Conservation (phyloP, 2,329 filamentous ascomycete genomes). For the Fusarium xylarioides region DNA sequence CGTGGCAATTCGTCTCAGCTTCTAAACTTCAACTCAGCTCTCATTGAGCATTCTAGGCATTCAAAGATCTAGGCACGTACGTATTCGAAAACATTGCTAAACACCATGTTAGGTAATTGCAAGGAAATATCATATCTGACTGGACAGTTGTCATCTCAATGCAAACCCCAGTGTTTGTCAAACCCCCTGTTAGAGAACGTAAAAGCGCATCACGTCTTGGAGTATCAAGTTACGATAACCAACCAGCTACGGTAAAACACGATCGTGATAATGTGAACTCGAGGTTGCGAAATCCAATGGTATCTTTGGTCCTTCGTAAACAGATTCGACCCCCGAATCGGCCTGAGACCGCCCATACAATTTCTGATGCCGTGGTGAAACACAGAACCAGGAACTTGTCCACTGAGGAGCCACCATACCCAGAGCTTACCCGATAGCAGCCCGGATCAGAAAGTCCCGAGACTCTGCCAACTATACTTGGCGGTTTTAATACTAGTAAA, state of each 20-base stretch:
- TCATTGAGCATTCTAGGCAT: neutral
- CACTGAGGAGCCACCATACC: slow-evolving; percentile 21
- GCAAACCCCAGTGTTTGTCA: slow-evolving; percentile 6
- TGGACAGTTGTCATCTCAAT: slow-evolving; percentile 11
- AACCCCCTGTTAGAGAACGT: neutral
- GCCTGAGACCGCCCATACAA: slow-evolving; percentile 19
- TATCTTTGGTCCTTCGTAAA: slow-evolving; percentile 13
- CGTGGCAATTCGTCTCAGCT: slow-evolving; percentile 21
- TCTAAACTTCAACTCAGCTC: neutral
- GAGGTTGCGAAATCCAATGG: slow-evolving; percentile 12
- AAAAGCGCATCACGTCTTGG: neutral
- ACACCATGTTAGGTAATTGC: neutral
- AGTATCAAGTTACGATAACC: neutral
- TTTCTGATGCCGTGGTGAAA: slow-evolving; percentile 36
- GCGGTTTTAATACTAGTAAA: slow-evolving; percentile 17
- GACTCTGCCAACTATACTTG: slow-evolving; percentile 9
- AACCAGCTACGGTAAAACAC: neutral
- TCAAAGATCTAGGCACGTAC: neutral
- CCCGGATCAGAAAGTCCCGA: slow-evolving; percentile 18
- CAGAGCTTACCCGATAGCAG: slow-evolving; percentile 24
- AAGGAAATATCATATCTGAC: neutral
- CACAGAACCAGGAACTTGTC: slow-evolving; percentile 10
- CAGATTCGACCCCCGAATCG: neutral
- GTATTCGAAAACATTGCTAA: slow-evolving; percentile 1
- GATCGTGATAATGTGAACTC: neutral